Base-by-base conservation (phyloP, 2,329 filamentous ascomycete genomes). In the Venturia asperata region DNA sequence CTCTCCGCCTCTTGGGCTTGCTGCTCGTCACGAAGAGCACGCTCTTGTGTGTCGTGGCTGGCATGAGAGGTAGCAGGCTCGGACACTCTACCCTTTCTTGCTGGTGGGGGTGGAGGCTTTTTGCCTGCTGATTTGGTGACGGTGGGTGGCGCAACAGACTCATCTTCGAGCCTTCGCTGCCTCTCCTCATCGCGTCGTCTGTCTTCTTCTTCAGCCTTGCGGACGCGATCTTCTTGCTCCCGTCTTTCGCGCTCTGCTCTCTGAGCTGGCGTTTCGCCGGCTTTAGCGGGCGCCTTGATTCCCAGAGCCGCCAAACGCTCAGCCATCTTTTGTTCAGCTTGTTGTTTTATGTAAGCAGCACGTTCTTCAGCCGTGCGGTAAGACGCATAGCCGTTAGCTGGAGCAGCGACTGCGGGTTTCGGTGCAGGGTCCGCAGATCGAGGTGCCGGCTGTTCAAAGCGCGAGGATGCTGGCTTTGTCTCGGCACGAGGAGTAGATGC, bases 251-350 rank as follows among this genome's bases (percentile, higher is more conserved):
- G 89, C 73, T 97, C 94, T 66, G 89, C 85, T 67, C 92, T 85
- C 77, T 99, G 92, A 65, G 89, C 85, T 42, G 92, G 80, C 39
- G 87, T 90, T 78, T 99, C 94, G 3, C 88, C 65, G 47, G 87
- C 79, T 73, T 95, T 95, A 21, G 82, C 81, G 6, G 90, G 88
- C 39, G 91, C 87, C 75, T 91, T 96, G 73, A 99, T 89, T 43
- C 94, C 94, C 67, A 97, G 84, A 60, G 93, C 93, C 67, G 94
- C 94, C 71, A 99, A 85, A 67, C 94, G 88, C 76, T 97, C 94
- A 43, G 94, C 93, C 89, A 99, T 97, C 67, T 93, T 90, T 74
- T 93, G 91, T 75, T 97, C 92, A 10, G 94, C 95, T 75, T 97
- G 93, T 75, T 97, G 92, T 75, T 95, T 96, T 73, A 97, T 97